These are phyloP conservation scores for Diddensiella santjacobensis DNA, from an alignment of 805 yeast genomes.

Conservation along the genomic window DNA sequence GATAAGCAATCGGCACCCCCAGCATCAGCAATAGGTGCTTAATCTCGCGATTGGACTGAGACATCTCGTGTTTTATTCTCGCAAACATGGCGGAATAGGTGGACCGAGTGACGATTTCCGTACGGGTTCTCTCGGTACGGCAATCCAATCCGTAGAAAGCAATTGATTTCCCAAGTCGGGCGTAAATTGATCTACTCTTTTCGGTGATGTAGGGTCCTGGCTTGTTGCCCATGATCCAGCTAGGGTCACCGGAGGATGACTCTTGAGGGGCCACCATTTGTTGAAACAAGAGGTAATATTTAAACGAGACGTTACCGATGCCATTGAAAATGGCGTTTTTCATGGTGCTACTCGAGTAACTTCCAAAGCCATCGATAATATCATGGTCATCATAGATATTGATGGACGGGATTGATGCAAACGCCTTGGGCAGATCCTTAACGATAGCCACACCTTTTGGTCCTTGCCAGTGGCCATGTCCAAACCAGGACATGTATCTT, in stretches of 20 bases:
- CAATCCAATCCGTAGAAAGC: constrained; percentile 83
- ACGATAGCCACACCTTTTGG: constrained; percentile 62
- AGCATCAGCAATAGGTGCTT: constrained; percentile 78
- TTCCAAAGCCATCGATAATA: constrained; percentile 94
- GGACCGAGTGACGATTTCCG: constrained; percentile 48
- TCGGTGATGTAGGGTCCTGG: constrained; percentile 70
- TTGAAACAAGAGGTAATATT: constrained; percentile 87
- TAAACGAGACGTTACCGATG: constrained; percentile 76
- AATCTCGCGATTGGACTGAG: constrained; percentile 47
- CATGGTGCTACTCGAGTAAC: constrained; percentile 78
- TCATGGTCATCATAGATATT: constrained; percentile 95
- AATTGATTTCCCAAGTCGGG: constrained; percentile 70
- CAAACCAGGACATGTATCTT: constrained; percentile 85
- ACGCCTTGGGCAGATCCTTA: constrained; percentile 63
- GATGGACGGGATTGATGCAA: constrained; percentile 78
- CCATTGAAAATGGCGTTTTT: constrained; percentile 58
- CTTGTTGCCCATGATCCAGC: constrained; percentile 58
- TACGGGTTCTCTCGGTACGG: constrained; percentile 78
- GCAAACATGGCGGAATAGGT: constrained; percentile 62
- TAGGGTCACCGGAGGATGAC: constrained; percentile 40
- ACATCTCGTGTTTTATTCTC: constrained; percentile 55
- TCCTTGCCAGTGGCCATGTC: constrained; percentile 83
- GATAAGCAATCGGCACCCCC: constrained; percentile 94
- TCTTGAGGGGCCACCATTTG: constrained; percentile 61
- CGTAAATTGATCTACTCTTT: constrained; percentile 61